phyloP scores from a whole-genome alignment of 345 rosid genomes.

The Salix koriyanagi region DNA sequence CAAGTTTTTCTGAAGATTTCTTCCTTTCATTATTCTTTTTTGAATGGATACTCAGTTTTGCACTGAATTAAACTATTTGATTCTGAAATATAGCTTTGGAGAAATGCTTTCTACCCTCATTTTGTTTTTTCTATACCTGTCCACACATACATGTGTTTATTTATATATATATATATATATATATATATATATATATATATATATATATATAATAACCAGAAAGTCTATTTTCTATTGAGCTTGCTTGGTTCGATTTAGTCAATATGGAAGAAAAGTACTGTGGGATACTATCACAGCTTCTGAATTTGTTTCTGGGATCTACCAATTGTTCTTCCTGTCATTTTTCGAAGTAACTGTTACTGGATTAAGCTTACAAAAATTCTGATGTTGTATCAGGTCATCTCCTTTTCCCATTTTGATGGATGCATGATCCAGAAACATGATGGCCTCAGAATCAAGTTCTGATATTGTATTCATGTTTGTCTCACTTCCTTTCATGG shows the following conservation, averaged over 20 bases:
- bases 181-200: not conserved
- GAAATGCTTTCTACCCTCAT: not conserved
- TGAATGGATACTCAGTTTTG: not conserved
- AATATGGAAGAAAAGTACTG: too few relatives aligned
- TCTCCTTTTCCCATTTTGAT: not conserved
- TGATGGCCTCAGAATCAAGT: not conserved
- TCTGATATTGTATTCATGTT: not conserved
- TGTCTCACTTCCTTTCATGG: too few relatives aligned
- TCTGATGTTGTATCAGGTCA: not conserved
- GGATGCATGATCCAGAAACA: not conserved
- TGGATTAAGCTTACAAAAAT: not conserved
- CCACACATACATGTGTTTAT: not conserved
- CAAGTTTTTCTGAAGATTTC: not conserved
- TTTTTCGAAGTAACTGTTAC: not conserved
- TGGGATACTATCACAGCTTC: too few relatives aligned
- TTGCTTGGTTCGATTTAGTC: too few relatives aligned
- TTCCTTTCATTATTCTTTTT: not conserved
- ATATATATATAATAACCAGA: too few relatives aligned
- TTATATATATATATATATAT: not conserved
- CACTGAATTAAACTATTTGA: not conserved
- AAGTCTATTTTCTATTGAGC: too few relatives aligned
- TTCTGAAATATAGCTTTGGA: not conserved
- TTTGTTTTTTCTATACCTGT: conserved; percentile 2
- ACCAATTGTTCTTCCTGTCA: not conserved
- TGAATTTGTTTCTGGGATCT: not conserved